A percentile compares a stretch with the other conserved stretches of the same genome.
phyloP scores from a whole-genome alignment of 495 filamentous ascomycete genomes.

The Hypoxylon cercidicola region DNA sequence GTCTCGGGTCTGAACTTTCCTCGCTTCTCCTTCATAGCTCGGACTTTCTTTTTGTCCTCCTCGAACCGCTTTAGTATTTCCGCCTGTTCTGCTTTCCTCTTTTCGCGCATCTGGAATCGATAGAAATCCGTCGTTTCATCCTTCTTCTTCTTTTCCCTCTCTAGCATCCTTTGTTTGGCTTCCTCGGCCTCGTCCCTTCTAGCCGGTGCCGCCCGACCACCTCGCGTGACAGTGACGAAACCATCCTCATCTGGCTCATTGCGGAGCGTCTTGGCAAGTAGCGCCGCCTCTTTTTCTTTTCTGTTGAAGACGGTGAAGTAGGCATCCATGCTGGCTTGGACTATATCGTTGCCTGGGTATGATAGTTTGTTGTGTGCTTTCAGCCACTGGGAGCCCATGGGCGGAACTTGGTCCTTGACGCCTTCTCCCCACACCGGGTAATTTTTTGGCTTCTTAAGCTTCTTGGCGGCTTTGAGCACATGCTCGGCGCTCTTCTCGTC shows the following conservation, averaged over 20 bases:
- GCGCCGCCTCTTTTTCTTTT: conserved; percentile 72
- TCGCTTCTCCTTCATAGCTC: conserved; percentile 67
- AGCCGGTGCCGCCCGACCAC: conserved; percentile 77
- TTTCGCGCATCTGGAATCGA: conserved; percentile 90
- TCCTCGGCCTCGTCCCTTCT: conserved; percentile 78
- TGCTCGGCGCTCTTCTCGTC: conserved; percentile 78
- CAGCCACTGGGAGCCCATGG: conserved; percentile 72
- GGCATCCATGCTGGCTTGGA: conserved; percentile 78
- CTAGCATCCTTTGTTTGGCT: conserved; percentile 76
- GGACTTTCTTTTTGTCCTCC: conserved; percentile 70
- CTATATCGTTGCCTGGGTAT: conserved; percentile 70
- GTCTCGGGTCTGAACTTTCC: conserved; percentile 67
- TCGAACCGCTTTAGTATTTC: conserved; percentile 74
- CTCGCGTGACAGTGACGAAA: conserved; percentile 89
- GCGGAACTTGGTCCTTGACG: conserved; percentile 61
- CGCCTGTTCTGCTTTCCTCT: conserved; percentile 81
- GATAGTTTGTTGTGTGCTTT: conserved; percentile 69
- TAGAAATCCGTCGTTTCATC: conserved; percentile 83
- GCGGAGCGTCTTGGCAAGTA: conserved; percentile 69
- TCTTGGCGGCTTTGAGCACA: conserved; percentile 77
- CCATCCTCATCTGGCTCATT: conserved; percentile 92
- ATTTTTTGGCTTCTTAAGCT: conserved; percentile 65
- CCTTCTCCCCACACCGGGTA: conserved; percentile 74
- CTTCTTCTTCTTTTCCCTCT: conserved; percentile 72
- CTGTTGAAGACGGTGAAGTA: conserved; percentile 80